Percentiles rank a stretch among this genome's conserved stretches.
phyloP scores from a whole-genome alignment of 2,329 filamentous ascomycete species.

The Acrodontium crateriforme region DNA sequence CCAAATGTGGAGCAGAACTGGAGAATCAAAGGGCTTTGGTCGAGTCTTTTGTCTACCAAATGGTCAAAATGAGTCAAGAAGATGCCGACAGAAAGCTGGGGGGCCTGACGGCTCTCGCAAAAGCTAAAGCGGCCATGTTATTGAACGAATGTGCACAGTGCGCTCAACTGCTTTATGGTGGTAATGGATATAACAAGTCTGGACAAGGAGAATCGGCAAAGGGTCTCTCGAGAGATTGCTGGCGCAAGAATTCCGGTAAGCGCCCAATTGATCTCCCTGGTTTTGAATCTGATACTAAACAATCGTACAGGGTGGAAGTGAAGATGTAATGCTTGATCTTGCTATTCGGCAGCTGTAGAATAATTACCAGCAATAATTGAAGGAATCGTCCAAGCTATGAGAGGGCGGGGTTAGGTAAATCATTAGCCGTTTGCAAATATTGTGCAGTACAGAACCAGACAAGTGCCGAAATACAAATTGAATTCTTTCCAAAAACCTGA shows the following conservation, averaged over 20 bases:
- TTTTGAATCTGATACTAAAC: not conserved
- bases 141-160: conserved; percentile 54
- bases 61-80: conserved; percentile 43
- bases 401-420: too few relatives aligned
- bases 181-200: conserved; percentile 53
- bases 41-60: conserved; percentile 52
- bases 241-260: conserved; percentile 4
- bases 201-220: conserved; percentile 58
- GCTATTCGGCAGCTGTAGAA: conserved; percentile 1
- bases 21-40: conserved; percentile 59
- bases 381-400: too few relatives aligned
- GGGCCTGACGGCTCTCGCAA: conserved; percentile 54
- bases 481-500: too few relatives aligned
- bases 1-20: conserved; percentile 51
- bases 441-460: too few relatives aligned
- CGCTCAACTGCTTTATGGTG: conserved; percentile 56
- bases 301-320: not conserved
- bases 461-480: too few relatives aligned
- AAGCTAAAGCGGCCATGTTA: conserved; percentile 57
- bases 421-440: too few relatives aligned
- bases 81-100: conserved; percentile 49
- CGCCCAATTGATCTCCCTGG: not conserved
- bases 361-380: too few relatives aligned
- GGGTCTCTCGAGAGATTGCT: conserved; percentile 29
- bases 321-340: conserved; percentile 2